phyloP scores from a whole-genome alignment of 2,329 filamentous ascomycete species.

The Pseudocercospora macadamiae region DNA sequence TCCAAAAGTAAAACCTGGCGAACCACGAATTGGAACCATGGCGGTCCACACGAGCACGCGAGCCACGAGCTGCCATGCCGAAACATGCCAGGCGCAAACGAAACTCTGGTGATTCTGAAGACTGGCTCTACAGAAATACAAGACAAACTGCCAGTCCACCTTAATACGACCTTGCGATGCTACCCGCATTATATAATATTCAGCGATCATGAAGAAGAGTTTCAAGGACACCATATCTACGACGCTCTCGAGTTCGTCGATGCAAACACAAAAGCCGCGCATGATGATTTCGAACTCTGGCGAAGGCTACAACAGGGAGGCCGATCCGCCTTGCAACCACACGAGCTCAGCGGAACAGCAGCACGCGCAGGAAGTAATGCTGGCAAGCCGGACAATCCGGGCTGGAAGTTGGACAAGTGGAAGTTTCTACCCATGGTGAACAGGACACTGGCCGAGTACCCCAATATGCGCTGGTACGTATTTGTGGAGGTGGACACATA shows the following conservation, averaged over 20 bases:
- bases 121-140: conserved; percentile 39
- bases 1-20: background rate
- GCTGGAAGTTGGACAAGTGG: conserved; percentile 58
- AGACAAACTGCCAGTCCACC: conserved; percentile 37
- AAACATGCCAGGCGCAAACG: conserved; percentile 41
- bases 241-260: conserved; percentile 32
- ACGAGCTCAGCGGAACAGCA: conserved; percentile 27
- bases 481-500: conserved; percentile 64
- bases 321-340: conserved; percentile 19
- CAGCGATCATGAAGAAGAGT: conserved; percentile 42
- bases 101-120: conserved; percentile 58
- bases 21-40: background rate
- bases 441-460: conserved; percentile 42
- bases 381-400: conserved; percentile 33
- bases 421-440: conserved; percentile 60
- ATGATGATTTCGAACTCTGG: conserved; percentile 33
- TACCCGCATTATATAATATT: conserved; percentile 41
- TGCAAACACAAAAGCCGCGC: conserved; percentile 18
- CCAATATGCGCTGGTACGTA: conserved; percentile 60
- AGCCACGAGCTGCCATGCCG: conserved; percentile 19
- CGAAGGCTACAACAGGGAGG: conserved; percentile 23
- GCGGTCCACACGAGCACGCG: background rate
- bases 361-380: conserved; percentile 10
- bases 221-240: conserved; percentile 40
- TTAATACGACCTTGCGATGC: conserved; percentile 42